phyloP scores from a whole-genome alignment of 257 asterid species.

The Anisodus tanguticus region DNA sequence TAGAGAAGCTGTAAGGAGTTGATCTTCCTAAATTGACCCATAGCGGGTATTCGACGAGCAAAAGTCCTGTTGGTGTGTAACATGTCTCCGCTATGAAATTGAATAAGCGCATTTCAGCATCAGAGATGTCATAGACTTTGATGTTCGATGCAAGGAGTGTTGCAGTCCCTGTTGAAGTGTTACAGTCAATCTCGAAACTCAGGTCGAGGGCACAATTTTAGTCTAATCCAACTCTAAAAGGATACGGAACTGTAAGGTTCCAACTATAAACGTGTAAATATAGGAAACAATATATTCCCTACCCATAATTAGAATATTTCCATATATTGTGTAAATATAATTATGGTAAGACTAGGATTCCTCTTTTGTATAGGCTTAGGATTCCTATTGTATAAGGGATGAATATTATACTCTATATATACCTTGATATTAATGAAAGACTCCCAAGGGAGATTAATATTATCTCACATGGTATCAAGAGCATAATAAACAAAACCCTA shows the following conservation, averaged over 20 bases:
- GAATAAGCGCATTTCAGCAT: conserved; percentile 50
- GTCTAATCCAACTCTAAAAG: conserved; percentile 47
- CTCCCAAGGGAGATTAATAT: too few relatives aligned
- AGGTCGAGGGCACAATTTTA: conserved; percentile 42
- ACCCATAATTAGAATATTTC: too few relatives aligned
- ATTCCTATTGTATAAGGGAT: too few relatives aligned
- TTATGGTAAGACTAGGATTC: too few relatives aligned
- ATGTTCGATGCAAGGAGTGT: conserved; percentile 37
- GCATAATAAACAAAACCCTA: too few relatives aligned
- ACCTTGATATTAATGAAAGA: too few relatives aligned
- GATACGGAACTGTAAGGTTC: conserved; percentile 50
- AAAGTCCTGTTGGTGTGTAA: conserved; percentile 43
- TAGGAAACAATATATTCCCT: too few relatives aligned
- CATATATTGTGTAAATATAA: too few relatives aligned
- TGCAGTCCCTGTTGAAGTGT: conserved; percentile 50
- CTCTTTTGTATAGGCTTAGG: too few relatives aligned
- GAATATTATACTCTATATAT: too few relatives aligned
- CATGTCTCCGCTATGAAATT: conserved; percentile 52
- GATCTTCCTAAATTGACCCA: conserved; percentile 34
- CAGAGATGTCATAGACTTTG: conserved; percentile 52
- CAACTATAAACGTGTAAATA: too few relatives aligned
- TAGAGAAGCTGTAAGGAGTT: conserved; percentile 56
- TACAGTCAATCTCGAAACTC: conserved; percentile 54
- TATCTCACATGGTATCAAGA: too few relatives aligned
- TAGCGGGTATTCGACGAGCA: background rate